Conservation (phyloP, 73 alveolate genomes). For the Tetrahymena elliotti region DNA sequence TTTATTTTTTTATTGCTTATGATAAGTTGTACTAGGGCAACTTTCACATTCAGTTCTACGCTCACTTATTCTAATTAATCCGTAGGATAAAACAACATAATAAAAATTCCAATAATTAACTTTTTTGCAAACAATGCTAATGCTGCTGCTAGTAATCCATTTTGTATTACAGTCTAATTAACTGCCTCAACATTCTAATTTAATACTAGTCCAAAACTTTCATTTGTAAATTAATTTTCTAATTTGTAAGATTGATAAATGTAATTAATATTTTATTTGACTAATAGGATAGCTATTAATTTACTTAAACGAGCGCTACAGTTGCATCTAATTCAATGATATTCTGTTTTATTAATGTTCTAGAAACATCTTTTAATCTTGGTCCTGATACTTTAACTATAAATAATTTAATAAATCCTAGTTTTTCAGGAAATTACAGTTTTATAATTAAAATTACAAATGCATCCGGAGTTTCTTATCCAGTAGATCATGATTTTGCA, state of each 20-base stretch:
- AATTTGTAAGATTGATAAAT: neutral
- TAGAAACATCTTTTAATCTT: neutral
- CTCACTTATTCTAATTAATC: neutral
- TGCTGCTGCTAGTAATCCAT: neutral
- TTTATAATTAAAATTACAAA: neutral
- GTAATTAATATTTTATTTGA: neutral
- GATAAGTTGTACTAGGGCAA: neutral
- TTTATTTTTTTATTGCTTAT: too few species aligned
- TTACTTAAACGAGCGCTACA: neutral
- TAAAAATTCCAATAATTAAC: neutral
- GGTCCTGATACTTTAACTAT: neutral
- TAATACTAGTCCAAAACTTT: neutral
- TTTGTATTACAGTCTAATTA: neutral
- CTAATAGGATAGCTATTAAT: neutral
- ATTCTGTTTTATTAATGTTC: neutral
- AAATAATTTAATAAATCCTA: neutral
- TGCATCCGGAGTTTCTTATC: neutral
- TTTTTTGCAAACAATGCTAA: neutral
- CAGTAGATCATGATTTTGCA: neutral
- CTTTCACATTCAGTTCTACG: neutral
- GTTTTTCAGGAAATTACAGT: neutral
- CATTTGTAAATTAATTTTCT: neutral
- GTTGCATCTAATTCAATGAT: neutral
- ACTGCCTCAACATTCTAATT: neutral
- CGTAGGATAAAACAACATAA: neutral